phyloP scores from a whole-genome alignment of 2,329 filamentous ascomycete species.

The Colletotrichum euphorbiae region DNA sequence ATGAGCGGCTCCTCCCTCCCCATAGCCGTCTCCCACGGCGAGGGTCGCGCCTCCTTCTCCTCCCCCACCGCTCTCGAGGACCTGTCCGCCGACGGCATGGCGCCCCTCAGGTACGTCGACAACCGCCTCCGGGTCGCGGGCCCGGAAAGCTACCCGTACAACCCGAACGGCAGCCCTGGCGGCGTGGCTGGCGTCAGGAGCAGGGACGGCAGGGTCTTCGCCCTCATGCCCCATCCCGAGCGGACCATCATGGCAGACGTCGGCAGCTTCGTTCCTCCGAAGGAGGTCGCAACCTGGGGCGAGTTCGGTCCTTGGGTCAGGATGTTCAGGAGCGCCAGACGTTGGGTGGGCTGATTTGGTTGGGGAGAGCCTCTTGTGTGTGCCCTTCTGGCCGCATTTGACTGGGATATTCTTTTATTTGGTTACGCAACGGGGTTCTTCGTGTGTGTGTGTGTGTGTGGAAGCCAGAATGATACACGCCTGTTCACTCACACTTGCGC shows the following conservation, averaged over 20 bases:
- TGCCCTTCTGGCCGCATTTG: not conserved
- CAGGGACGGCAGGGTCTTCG: conserved; percentile 82
- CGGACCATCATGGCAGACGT: conserved; percentile 86
- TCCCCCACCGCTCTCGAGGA: conserved; percentile 62
- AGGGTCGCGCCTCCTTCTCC: conserved; percentile 82
- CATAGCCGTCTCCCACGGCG: conserved; percentile 90
- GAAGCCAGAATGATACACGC: not conserved
- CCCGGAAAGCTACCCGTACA: conserved; percentile 88
- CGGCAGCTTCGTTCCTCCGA: conserved; percentile 76
- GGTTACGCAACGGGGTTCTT: not conserved
- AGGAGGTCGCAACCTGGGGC: conserved; percentile 74
- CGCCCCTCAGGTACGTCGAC: conserved; percentile 86
- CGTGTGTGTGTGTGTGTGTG: not conserved
- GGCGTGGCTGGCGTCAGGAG: conserved; percentile 86
- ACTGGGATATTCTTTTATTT: not conserved
- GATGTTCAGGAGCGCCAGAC: conserved; percentile 87
- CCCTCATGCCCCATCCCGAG: conserved; percentile 95
- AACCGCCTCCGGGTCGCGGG: conserved; percentile 73
- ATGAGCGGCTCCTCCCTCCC: conserved; percentile 87
- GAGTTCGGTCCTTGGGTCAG: conserved; percentile 87
- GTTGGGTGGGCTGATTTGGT: conserved; percentile 77
- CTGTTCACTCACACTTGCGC: not conserved
- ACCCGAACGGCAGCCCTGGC: conserved; percentile 85
- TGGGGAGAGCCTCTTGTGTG: not conserved
- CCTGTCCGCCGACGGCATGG: conserved; percentile 74